Evolutionary conservation across 352 stramenopile genomes (phyloP), one percentile per base, ranked within the genome.

Genomic region (Chrysophaeum taylorii): DNA sequence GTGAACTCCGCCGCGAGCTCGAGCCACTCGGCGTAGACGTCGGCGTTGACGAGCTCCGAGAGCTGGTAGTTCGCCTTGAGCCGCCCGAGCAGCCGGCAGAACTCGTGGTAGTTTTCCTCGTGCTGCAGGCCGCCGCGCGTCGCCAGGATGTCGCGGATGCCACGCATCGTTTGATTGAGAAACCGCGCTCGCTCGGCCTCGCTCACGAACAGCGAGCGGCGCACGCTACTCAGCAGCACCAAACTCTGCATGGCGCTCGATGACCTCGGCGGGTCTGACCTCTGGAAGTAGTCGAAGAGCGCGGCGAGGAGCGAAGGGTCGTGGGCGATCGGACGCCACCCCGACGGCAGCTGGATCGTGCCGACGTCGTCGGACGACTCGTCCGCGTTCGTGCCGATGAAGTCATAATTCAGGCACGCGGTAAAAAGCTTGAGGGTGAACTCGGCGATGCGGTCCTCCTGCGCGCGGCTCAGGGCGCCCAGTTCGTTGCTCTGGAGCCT

Each of bases 21-120:
- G 69, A 98, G 89, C 92, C 92, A 99, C 74, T 98, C 92, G 75
- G 94, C 78, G 74, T 97, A 99, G 42, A 87, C 89, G 9, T 97
- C 91, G 16, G 92, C 88, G 73, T 97, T 96, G 70, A 99, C 93
- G 39, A 98, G 83, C 78, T 98, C 93, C 36, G 86, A 94, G 21
- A 98, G 84, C 81, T 99, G 94, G 80, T 98, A 98, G 79, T 97
- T 98, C 4, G 90, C 92, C 82, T 99, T 99, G 45, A 98, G 76
- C 0, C 94, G 82, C 0, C 94, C 91, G n/a, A 98, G 84, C 15
- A 98, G 77, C 39, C 94, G 87, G 82, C 94, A 99, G 77, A 99
- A 99, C 76, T 98, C 88, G 83, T 98, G 94, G 78, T 98, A 99
- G 76, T 98, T 98, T 70, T 97, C 90, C 73, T 96, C 89, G 73